A percentile compares a stretch with the other conserved stretches of the same genome.
These are phyloP conservation scores for Hyaloscypha variabilis DNA, from an alignment of 495 filamentous ascomycete species.

Conservation along the genomic window DNA sequence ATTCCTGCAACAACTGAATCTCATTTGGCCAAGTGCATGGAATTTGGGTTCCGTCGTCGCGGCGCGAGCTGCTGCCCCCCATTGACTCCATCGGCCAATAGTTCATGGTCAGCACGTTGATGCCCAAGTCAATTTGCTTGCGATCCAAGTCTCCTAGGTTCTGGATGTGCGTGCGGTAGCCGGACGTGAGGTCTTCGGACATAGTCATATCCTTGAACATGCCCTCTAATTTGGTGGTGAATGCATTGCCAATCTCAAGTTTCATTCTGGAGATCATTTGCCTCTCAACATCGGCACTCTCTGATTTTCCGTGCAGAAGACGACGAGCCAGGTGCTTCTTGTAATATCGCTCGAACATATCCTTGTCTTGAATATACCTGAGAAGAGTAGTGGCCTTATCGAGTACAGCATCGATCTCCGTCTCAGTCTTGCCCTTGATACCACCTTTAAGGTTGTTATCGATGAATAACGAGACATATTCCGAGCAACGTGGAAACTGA, in stretches of 20 bases:
- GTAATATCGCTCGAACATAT: conserved; percentile 96
- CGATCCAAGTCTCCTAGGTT: conserved; percentile 64
- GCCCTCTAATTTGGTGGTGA: conserved; percentile 88
- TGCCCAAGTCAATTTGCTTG: conserved; percentile 73
- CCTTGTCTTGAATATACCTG: conserved; percentile 86
- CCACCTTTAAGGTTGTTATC: conserved; percentile 96
- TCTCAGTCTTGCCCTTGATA: conserved; percentile 89
- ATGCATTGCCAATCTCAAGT: conserved; percentile 89
- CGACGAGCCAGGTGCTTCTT: conserved; percentile 93
- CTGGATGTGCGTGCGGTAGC: conserved; percentile 70
- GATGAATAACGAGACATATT: conserved; percentile 95
- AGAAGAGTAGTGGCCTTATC: conserved; percentile 90
- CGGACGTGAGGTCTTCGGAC: conserved; percentile 79
- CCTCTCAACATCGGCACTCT: conserved; percentile 88
- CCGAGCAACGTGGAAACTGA: conserved; percentile 75
- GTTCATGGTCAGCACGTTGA: conserved; percentile 87
- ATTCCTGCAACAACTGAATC: conserved; percentile 76
- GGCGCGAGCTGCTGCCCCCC: conserved; percentile 42
- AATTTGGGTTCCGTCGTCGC: conserved; percentile 52
- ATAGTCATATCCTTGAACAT: conserved; percentile 99
- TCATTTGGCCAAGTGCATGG: conserved; percentile 72
- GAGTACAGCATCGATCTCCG: conserved; percentile 81
- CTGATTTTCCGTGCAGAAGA: conserved; percentile 81
- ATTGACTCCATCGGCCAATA: conserved; percentile 93
- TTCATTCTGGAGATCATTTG: conserved; percentile 98